Base-by-base conservation (phyloP, 306 rosid genomes). In the Ormosia emarginata region DNA sequence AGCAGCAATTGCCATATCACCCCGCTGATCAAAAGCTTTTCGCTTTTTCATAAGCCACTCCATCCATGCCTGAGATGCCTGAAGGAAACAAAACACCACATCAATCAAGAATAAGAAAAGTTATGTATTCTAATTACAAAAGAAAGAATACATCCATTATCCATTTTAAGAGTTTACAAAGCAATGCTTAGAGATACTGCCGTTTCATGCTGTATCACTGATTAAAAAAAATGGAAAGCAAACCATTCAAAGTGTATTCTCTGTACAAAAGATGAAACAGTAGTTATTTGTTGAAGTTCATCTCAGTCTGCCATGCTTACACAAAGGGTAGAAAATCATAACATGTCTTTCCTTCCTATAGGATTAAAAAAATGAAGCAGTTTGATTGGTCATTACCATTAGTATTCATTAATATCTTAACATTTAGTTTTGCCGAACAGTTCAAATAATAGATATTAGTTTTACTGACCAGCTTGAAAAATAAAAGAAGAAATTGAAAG, bases 31-130 rank as follows among this genome's bases (percentile, higher is more conserved):
- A 79, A 95, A 95, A 83, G 98, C 98, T 92, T 84, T 93, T 77
- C 98, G 86, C 86, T 92, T 93, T 86, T 95, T 92, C 24, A 92
- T 89, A 74, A 93, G 92, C 98, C 99, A 95, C 67, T 93, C 99
- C 99, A 89, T 90, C 99, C 99, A 95, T 86, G 99, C 96, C 77
- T 92, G 90, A 71, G 99, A 95, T 80, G 99, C 99, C 99, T 95
- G 86, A 67, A 77, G 75, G 77, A 79, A 74, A 84, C 56, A 61
- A 71, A 78, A 78, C 36, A 74, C 29, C 70, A 71, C 72, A 33
- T 70, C 40, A 46, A 67, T 84, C 32, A 79, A 56, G 10, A 52
- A 68, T 14, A 63, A 34, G 18, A 65, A 7, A 78, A 61, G 4
- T 18, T 3, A 18, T 33, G 10, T 30, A 75, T 62, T 33, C 44